A percentile compares a stretch with the other conserved stretches of the same genome.
These are phyloP conservation scores for Kodamaea neixiangensis DNA, from an alignment of 805 yeast species.

Conservation along the genomic window DNA sequence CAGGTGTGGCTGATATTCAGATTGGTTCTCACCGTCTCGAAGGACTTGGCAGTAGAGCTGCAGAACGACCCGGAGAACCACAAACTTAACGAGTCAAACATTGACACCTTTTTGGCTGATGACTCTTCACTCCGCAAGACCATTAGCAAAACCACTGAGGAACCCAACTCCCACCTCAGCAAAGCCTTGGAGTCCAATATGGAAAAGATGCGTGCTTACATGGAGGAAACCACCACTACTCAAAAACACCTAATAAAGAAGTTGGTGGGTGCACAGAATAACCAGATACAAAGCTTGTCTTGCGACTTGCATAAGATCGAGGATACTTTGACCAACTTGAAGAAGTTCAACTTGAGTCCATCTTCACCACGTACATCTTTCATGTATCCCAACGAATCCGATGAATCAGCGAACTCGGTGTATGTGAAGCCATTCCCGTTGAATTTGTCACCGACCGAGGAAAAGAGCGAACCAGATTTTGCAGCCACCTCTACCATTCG, in stretches of 20 bases:
- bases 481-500: not conserved
- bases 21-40: constrained; percentile 20
- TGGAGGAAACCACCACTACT: constrained; percentile 11
- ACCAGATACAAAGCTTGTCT: constrained; percentile 14
- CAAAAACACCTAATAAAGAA: constrained; percentile 15
- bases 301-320: constrained; percentile 13
- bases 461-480: not conserved
- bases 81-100: constrained; percentile 2
- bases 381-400: not conserved
- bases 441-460: constrained; percentile 10
- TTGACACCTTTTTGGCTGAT: not conserved
- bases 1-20: constrained; percentile 34
- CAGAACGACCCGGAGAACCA: not conserved
- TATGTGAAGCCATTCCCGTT: constrained; percentile 23
- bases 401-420: not conserved
- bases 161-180: not conserved
- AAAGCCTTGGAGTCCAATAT: constrained; percentile 5
- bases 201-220: constrained; percentile 9
- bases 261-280: constrained; percentile 12
- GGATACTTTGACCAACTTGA: constrained; percentile 5
- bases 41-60: not conserved
- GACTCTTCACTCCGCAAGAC: not conserved
- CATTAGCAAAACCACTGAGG: not conserved
- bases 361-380: not conserved
- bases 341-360: constrained; percentile 5